Evolutionary conservation across 495 filamentous ascomycete genomes (phyloP).

Genomic region (Friedmanniomyces simplex): DNA sequence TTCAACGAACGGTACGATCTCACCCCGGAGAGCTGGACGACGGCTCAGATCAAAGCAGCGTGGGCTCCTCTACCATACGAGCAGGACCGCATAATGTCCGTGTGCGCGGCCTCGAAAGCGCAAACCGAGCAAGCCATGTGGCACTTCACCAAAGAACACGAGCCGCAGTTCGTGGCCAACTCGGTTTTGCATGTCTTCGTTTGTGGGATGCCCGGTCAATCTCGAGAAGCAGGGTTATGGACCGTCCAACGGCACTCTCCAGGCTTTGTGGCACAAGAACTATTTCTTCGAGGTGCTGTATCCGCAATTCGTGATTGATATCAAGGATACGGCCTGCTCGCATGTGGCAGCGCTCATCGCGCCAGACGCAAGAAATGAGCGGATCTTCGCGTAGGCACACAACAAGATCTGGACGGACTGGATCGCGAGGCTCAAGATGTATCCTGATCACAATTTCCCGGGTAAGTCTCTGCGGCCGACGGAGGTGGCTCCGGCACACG

Average conservation of each 20-base stretch:
- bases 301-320: conserved; percentile 32
- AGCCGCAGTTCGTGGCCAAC: conserved; percentile 8
- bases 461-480: conserved; percentile 16
- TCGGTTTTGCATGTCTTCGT: conserved; percentile 2
- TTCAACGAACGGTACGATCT: not conserved
- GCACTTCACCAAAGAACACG: conserved; percentile 19
- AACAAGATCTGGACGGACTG: conserved; percentile 32
- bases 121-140: conserved; percentile 17
- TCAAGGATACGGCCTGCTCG: conserved; percentile 38
- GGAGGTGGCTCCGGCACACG: conserved; percentile 15
- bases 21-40: conserved; percentile 28
- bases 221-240: conserved; percentile 4
- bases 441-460: conserved; percentile 25
- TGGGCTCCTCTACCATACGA: conserved; percentile 33
- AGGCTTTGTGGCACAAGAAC: not conserved
- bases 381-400: conserved; percentile 38
- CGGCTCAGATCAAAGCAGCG: conserved; percentile 31
- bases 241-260: not conserved
- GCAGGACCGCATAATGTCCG: conserved; percentile 21
- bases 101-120: conserved; percentile 21
- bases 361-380: conserved; percentile 32
- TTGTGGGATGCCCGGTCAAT: not conserved
- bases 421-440: conserved; percentile 26
- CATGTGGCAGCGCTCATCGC: conserved; percentile 38
- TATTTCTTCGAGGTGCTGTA: not conserved